phyloP scores from a whole-genome alignment of 129 eudicot species.

The Dittrichia graveolens region DNA sequence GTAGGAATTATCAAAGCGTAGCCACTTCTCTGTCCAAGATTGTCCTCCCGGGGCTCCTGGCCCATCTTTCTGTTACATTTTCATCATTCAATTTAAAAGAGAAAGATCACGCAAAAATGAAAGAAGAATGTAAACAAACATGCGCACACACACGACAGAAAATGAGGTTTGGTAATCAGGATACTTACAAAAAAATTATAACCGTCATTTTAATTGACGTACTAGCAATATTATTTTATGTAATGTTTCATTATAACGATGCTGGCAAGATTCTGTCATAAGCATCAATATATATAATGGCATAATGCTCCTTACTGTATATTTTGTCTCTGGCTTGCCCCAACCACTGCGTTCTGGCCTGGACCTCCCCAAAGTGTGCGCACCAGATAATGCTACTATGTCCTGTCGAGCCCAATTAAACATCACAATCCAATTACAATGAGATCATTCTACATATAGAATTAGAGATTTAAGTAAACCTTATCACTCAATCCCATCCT shows the following conservation, averaged over 20 bases:
- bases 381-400: constrained; percentile 97
- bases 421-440: constrained; percentile 19
- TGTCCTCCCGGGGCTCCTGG: constrained; percentile 99
- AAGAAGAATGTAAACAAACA: neutral
- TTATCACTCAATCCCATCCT: constrained; percentile 95
- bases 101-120: constrained; percentile 18
- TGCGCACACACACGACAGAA: neutral
- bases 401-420: constrained; percentile 50
- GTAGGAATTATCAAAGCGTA: constrained; percentile 94
- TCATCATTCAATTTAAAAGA: constrained; percentile 11
- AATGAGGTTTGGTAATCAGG: no score
- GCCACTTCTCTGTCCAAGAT: constrained; percentile 97
- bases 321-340: constrained; percentile 98
- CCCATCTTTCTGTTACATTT: constrained; percentile 89
- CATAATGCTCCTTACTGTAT: constrained; percentile 61
- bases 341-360: constrained; percentile 99
- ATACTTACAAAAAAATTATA: no score
- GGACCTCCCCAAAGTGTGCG: constrained; percentile 96
- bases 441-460: neutral
- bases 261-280: neutral
- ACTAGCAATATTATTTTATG: no score
- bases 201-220: no score
- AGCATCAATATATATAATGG: constrained; percentile 6
- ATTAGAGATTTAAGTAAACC: constrained; percentile 42
- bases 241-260: no score